phyloP scores from a whole-genome alignment of 768 basidiomycete species.

The Suillus discolor region DNA sequence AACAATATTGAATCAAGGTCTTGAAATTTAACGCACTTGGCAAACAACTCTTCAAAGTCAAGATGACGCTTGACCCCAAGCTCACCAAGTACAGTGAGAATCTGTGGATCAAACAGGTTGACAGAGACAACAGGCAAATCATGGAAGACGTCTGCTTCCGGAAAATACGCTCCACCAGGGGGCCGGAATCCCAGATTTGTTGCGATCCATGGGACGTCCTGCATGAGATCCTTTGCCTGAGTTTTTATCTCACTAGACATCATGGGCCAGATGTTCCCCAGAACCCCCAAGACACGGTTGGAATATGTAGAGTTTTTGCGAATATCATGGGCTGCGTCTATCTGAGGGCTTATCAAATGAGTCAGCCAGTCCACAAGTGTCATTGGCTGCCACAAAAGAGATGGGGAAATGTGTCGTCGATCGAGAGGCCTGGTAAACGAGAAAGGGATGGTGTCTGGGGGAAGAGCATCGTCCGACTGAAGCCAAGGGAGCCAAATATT shows the following conservation, averaged over 20 bases:
- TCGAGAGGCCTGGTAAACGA: conserved; percentile 59
- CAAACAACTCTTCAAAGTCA: conserved; percentile 84
- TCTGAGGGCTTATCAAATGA: conserved; percentile 52
- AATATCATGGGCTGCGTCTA: conserved; percentile 59
- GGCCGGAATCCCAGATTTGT: conserved; percentile 71
- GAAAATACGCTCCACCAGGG: conserved; percentile 78
- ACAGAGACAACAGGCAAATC: conserved; percentile 78
- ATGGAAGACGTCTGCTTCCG: conserved; percentile 85
- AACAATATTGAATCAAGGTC: conserved; percentile 6
- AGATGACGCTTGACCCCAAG: conserved; percentile 83
- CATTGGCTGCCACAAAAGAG: conserved; percentile 82
- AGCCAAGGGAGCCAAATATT: conserved; percentile 54
- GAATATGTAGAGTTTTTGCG: conserved; percentile 65
- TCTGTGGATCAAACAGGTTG: conserved; percentile 45
- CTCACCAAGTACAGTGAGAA: conserved; percentile 61
- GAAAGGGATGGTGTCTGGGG: conserved; percentile 69
- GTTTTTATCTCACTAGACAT: conserved; percentile 51
- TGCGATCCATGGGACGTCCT: conserved; percentile 62
- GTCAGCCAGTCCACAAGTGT: conserved; percentile 70
- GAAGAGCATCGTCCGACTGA: conserved; percentile 74
- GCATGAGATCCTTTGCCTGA: conserved; percentile 51
- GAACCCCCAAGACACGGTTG: conserved; percentile 64
- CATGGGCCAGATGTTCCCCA: conserved; percentile 57
- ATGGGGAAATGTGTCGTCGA: conserved; percentile 45
- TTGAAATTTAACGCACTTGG: conserved; percentile 46